Evolutionary conservation across 1,284 basidiomycete species (phyloP), one percentile per base, ranked within the genome.

Genomic region (Malassezia vespertilionis): DNA sequence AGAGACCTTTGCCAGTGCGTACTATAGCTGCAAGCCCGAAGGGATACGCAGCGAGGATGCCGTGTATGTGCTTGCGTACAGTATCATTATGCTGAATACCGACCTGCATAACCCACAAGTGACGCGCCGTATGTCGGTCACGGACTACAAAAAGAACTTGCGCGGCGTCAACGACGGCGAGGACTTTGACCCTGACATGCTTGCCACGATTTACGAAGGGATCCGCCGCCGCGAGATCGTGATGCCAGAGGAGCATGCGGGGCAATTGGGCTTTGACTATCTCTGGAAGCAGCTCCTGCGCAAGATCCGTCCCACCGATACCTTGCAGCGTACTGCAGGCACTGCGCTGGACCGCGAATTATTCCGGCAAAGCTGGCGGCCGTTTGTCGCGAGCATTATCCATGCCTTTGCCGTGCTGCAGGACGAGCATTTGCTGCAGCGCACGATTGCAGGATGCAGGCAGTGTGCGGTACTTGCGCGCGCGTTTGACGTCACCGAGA

Each of bases 1-100:
- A 1, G 89, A 96, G 72, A 88, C 82, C 1, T 99, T 97, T 69
- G 88, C 93, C 0, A 80, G 84, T 31, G 79, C 81, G 45, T 96
- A 91, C 73, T 90, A 93, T 72, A 83, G 83, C 4, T 79, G 85
- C 15, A 74, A 75, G 22, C 89, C 91, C 83, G 85, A 79, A 37
- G 90, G 90, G 65, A 83, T 97, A 60, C 86, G 84, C 63, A 83
- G 77, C 33, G 81, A 88, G 72, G 93, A 97, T 71, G 86, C 91
- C 1, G 86, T 88, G 18, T 93, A 95, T 72, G 84, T 99, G 3
- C 74, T 99, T 21, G 80, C 91, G 0, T 99, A 83, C 72, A 95
- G 91, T 0, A 82, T 99, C 56, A 96, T 99, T 72, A 81, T 99
- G 88, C 79, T 99, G 48, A 99, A 99, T 72, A 97, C 93, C 2